These are phyloP conservation scores for Didymella arachidicola DNA, from an alignment of 2,329 filamentous ascomycete species.

Conservation along the genomic window DNA sequence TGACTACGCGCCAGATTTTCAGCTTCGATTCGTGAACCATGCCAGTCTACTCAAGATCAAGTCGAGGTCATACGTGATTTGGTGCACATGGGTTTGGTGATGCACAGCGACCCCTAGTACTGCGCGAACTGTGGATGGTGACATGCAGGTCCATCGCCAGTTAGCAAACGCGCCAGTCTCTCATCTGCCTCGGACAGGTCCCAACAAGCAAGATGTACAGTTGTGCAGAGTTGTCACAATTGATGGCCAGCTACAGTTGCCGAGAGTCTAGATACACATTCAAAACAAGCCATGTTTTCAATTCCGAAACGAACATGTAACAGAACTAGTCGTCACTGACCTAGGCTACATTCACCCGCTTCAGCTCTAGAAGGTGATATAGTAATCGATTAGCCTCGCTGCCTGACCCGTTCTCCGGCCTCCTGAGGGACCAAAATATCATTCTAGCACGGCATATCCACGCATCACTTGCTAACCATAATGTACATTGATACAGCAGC, in stretches of 20 bases:
- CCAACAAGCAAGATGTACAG: too few relatives aligned
- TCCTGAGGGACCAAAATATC: background rate
- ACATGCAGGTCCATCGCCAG: too few relatives aligned
- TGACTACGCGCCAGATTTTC: background rate
- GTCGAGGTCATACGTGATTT: too few relatives aligned
- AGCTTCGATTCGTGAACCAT: too few relatives aligned
- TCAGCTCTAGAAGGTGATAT: background rate
- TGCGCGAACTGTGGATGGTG: too few relatives aligned
- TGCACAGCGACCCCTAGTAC: too few relatives aligned
- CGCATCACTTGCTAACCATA: background rate
- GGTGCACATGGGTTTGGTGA: too few relatives aligned
- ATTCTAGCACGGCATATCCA: background rate
- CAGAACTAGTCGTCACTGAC: constrained; percentile 18
- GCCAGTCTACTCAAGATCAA: too few relatives aligned
- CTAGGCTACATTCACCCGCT: constrained; percentile 8
- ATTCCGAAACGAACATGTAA: constrained; percentile 39
- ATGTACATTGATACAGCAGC: constrained; percentile 48
- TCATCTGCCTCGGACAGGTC: too few relatives aligned
- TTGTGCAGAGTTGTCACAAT: background rate
- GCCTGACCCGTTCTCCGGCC: constrained; percentile 3
- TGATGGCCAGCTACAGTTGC: background rate
- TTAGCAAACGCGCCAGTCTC: too few relatives aligned
- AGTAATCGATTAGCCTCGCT: constrained; percentile 9
- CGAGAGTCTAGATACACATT: constrained; percentile 12
- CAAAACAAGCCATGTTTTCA: constrained; percentile 39